Percentiles rank a stretch among this genome's conserved stretches.
Evolutionary conservation across 2,329 filamentous ascomycete genomes (phyloP).

Genomic region (Triangularia verruculosa): DNA sequence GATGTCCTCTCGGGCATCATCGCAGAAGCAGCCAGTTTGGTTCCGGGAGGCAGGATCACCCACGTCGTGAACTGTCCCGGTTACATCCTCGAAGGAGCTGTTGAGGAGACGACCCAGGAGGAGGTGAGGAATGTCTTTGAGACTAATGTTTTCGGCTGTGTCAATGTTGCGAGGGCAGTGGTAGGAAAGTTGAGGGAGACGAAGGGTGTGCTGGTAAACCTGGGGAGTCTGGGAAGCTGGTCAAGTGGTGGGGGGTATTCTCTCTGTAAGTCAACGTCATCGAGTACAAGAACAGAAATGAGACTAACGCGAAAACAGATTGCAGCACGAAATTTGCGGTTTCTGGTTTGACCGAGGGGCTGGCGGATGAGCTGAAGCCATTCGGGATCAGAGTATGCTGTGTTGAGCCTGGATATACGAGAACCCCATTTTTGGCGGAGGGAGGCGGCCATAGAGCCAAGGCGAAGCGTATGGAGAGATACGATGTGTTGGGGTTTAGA

Average conservation of each 20-base stretch:
- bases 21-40: slow-evolving; percentile 12
- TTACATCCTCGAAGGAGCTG: slow-evolving; percentile 30
- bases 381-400: slow-evolving; percentile 43
- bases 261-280: slow-evolving; percentile 31
- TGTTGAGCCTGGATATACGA: slow-evolving; percentile 40
- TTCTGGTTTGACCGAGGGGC: slow-evolving; percentile 43
- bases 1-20: slow-evolving; percentile 18
- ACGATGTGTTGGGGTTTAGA: slow-evolving; percentile 22
- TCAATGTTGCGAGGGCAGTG: slow-evolving; percentile 48
- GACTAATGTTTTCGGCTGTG: slow-evolving; percentile 53
- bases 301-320: slow-evolving; percentile 25
- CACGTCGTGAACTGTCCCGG: slow-evolving; percentile 30
- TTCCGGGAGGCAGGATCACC: slow-evolving; percentile 25
- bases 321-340: slow-evolving; percentile 46
- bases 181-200: slow-evolving; percentile 43
- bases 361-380: slow-evolving; percentile 42
- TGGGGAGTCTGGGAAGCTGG: slow-evolving; percentile 47
- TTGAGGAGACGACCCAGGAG: slow-evolving; percentile 32
- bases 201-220: slow-evolving; percentile 40
- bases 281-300: no score
- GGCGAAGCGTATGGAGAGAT: slow-evolving; percentile 20
- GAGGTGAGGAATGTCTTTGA: slow-evolving; percentile 43
- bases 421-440: slow-evolving; percentile 35
- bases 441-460: slow-evolving; percentile 21
- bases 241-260: slow-evolving; percentile 31